Evolutionary conservation across 345 rosid genomes (phyloP).

Genomic region (Cardamine resedifolia): DNA sequence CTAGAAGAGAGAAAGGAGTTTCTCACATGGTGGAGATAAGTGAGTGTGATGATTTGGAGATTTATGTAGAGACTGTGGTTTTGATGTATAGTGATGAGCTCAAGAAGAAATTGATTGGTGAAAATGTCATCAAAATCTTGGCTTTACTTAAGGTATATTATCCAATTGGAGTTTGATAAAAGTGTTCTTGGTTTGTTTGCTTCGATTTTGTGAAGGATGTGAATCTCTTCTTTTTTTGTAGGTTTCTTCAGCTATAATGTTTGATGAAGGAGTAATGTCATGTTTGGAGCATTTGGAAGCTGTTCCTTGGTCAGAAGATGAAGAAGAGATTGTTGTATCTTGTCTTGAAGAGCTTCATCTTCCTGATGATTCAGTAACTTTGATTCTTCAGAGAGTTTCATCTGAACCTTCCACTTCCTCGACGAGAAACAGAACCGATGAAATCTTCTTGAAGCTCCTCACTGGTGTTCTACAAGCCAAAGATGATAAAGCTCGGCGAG

Average conservation of each 20-base stretch:
- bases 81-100: slow-evolving; percentile 85
- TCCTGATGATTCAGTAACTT: slow-evolving; percentile 45
- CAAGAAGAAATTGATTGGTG: slow-evolving; percentile 73
- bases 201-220: slow-evolving; percentile 4
- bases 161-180: not conserved
- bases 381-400: slow-evolving; percentile 79
- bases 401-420: slow-evolving; percentile 54
- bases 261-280: slow-evolving; percentile 64
- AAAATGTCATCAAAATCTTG: slow-evolving; percentile 65
- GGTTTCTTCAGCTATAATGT: slow-evolving; percentile 82
- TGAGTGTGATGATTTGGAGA: slow-evolving; percentile 90
- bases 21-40: slow-evolving; percentile 86
- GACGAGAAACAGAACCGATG: slow-evolving; percentile 47
- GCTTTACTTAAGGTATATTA: slow-evolving; percentile 77
- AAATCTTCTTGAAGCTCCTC: slow-evolving; percentile 61
- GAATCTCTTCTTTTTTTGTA: slow-evolving; percentile 18
- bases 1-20: slow-evolving; percentile 51
- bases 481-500: slow-evolving; percentile 89
- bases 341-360: slow-evolving; percentile 72
- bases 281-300: slow-evolving; percentile 92
- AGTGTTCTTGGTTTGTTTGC: slow-evolving; percentile 1
- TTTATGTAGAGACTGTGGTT: slow-evolving; percentile 79
- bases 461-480: slow-evolving; percentile 76
- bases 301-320: slow-evolving; percentile 84
- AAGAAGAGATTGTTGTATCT: slow-evolving; percentile 66